Evolutionary conservation across 345 rosid genomes (phyloP).

Genomic region (Draba incana): DNA sequence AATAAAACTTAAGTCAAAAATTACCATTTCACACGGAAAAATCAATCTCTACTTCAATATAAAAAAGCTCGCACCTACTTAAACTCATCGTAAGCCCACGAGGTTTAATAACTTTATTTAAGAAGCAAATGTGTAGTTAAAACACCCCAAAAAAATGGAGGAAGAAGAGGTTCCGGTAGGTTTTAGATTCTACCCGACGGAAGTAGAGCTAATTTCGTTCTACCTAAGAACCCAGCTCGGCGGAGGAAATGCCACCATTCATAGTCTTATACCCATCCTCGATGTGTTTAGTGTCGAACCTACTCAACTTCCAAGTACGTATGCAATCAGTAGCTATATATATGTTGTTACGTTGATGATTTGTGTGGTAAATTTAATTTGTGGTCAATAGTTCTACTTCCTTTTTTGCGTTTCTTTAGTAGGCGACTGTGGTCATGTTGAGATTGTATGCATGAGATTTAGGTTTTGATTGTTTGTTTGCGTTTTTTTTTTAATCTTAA

Average conservation of each 20-base stretch:
- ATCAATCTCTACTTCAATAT: conserved; percentile 5
- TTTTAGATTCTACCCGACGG: conserved; percentile 66
- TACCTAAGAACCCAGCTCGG: conserved; percentile 46
- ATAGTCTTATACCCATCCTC: conserved; percentile 57
- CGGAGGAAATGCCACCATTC: conserved; percentile 44
- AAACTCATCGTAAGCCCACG: conserved; percentile 18
- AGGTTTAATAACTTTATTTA: background rate
- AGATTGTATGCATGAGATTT: conserved; percentile 25
- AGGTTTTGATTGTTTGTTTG: conserved; percentile 5
- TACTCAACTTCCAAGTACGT: conserved; percentile 39
- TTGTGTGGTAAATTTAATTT: background rate
- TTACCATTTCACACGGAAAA: conserved; percentile 33
- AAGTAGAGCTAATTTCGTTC: conserved; percentile 55
- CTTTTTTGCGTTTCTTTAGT: background rate
- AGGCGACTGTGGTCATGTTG: background rate
- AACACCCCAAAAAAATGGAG: conserved; percentile 26
- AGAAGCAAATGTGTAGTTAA: background rate
- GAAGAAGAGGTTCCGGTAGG: conserved; percentile 53
- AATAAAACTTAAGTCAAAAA: conserved; percentile 21
- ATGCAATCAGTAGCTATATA: conserved; percentile 9
- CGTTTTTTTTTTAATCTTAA: background rate
- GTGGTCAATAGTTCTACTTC: background rate
- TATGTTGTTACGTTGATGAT: conserved; percentile 2
- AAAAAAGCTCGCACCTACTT: conserved; percentile 9
- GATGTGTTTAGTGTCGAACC: conserved; percentile 37